Percentiles rank a stretch among this genome's conserved stretches.
These are phyloP conservation scores for Rhizodiscina lignyota DNA, from an alignment of 495 filamentous ascomycete genomes.

Conservation along the genomic window DNA sequence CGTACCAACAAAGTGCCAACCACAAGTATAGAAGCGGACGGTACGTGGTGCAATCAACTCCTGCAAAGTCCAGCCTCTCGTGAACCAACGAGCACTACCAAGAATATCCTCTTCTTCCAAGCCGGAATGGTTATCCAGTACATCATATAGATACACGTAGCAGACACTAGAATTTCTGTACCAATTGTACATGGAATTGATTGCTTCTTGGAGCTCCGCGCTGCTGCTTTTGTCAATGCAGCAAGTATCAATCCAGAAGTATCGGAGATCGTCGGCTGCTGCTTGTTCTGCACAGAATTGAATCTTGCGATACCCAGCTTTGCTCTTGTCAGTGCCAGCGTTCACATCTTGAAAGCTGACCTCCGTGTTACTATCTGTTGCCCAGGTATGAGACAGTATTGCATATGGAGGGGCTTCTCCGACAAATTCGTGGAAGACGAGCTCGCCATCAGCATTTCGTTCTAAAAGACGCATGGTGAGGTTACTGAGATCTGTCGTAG, in stretches of 20 bases:
- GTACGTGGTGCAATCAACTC: slow-evolving; percentile 1
- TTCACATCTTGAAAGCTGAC: slow-evolving; percentile 5
- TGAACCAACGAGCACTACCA: slow-evolving; percentile 1
- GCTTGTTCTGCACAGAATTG: neutral
- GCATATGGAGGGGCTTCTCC: slow-evolving; percentile 4
- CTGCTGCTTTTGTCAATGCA: slow-evolving; percentile 7
- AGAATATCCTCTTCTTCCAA: neutral
- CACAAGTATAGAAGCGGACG: neutral
- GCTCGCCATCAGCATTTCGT: neutral
- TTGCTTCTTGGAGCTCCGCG: slow-evolving; percentile 6
- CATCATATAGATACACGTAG: slow-evolving; percentile 7
- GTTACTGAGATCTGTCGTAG: no score
- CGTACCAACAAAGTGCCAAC: neutral
- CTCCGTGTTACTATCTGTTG: no score
- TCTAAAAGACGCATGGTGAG: neutral
- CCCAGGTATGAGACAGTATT: slow-evolving; percentile 12
- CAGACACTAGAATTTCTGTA: slow-evolving; percentile 5
- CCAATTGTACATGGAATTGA: slow-evolving; percentile 10
- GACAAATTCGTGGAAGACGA: neutral
- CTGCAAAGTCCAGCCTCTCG: neutral
- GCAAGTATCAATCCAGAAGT: slow-evolving; percentile 9
- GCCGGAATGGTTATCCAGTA: neutral
- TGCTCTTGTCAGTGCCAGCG: neutral
- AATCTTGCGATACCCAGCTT: slow-evolving; percentile 4
- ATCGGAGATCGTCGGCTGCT: slow-evolving; percentile 1